A percentile compares a stretch with the other conserved stretches of the same genome.
Evolutionary conservation across 2,329 filamentous ascomycete species (phyloP).

Genomic region (Exophiala sideris): DNA sequence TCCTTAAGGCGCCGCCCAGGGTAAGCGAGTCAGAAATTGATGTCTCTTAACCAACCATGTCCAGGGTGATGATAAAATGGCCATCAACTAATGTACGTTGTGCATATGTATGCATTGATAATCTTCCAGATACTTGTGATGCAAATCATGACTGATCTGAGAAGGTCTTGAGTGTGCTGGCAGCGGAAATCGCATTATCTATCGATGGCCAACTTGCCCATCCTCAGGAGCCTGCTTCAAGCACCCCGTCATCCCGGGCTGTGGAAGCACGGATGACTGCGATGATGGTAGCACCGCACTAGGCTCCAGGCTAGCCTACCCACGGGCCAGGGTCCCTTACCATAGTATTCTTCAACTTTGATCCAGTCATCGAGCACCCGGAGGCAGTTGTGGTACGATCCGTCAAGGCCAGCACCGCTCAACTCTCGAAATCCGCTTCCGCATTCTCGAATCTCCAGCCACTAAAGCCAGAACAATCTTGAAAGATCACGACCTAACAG

Average conservation of each 20-base stretch:
- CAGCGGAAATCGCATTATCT: too few relatives aligned
- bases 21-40: not conserved
- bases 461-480: not conserved
- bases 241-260: too few relatives aligned
- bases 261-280: not conserved
- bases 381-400: constrained; percentile 18
- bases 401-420: not conserved
- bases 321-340: too few relatives aligned
- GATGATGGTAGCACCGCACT: not conserved
- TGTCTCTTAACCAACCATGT: not conserved
- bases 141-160: not conserved
- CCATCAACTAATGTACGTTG: not conserved
- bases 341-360: not conserved
- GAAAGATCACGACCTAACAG: too few relatives aligned
- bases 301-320: not conserved
- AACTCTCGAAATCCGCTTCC: not conserved
- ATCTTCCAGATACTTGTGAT: too few relatives aligned
- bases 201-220: too few relatives aligned
- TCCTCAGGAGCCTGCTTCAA: too few relatives aligned
- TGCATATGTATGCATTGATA: not conserved
- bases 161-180: not conserved
- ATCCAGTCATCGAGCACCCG: not conserved
- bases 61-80: not conserved
- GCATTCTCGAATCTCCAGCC: not conserved
- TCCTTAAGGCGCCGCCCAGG: too few relatives aligned